phyloP scores from a whole-genome alignment of 345 rosid species.

The Ceriops zippeliana region DNA sequence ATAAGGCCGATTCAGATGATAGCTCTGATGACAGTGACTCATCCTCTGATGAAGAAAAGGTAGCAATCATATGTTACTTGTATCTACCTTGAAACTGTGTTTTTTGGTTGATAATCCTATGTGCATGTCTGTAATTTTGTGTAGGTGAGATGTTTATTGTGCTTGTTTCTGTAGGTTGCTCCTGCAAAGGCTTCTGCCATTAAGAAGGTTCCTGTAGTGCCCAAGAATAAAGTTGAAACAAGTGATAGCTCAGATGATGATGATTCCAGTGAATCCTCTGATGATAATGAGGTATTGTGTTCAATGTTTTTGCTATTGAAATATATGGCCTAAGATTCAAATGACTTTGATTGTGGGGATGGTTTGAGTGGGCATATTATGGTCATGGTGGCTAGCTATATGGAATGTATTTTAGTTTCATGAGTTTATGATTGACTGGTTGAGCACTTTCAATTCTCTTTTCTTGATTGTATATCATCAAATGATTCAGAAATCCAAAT shows the following conservation, averaged over 20 bases:
- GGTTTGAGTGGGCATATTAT: too few relatives aligned
- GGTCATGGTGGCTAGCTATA: too few relatives aligned
- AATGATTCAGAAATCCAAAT: too few relatives aligned
- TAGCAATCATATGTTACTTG: not conserved
- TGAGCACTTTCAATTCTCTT: too few relatives aligned
- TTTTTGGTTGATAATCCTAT: not conserved
- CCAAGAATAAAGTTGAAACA: constrained; percentile 13
- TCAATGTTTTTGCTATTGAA: not conserved
- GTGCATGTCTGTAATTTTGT: not conserved
- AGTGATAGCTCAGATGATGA: constrained; percentile 20
- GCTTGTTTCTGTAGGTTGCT: constrained; percentile 1
- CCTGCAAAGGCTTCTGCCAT: constrained; percentile 6
- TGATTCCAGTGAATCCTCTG: constrained; percentile 13
- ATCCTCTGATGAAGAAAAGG: not conserved
- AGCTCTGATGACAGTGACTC: not conserved
- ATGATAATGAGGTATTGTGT: constrained; percentile 17
- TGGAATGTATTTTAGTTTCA: too few relatives aligned
- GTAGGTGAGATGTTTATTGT: not conserved
- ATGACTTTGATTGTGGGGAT: not conserved
- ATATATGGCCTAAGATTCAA: constrained; percentile 4
- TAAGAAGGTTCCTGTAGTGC: constrained; percentile 11
- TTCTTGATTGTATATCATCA: too few relatives aligned
- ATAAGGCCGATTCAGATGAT: not conserved
- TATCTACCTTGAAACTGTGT: not conserved
- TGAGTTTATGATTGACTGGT: too few relatives aligned